Base-by-base conservation (phyloP, 2,329 filamentous ascomycete genomes). In the Incumbomyces lentus region DNA sequence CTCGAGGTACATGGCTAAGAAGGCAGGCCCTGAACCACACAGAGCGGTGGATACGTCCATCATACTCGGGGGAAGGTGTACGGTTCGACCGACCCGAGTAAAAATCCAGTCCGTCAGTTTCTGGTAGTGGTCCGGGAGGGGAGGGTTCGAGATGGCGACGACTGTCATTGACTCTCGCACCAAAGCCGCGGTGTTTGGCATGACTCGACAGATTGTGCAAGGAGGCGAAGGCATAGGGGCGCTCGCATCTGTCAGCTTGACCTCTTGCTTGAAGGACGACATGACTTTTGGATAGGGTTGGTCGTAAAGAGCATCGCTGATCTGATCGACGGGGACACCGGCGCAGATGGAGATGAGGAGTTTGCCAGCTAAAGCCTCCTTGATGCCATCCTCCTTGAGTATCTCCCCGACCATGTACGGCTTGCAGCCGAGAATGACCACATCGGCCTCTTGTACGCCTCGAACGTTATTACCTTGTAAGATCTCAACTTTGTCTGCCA, bases 91-190 rank as follows among this genome's bases (percentile, higher is more conserved):
- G 19, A 71, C 63, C 2, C 69, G 68, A 10, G 66, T 69, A 62
- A 82, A 81, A 31, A 81, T 76, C 65, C 75, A 79, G 17, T 67
- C 66, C 1, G 76, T 66, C 6, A 79, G 61, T 14, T 59, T 57
- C 7, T 63, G 55, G 44, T 68, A 67, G 11, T 66, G 59, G 2
- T 64, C 54, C 2, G 64, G 59, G 1, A 77, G 64, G 3, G 73
- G 69, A 2, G 72, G 70, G 2, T 63, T 65, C 1, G 66, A 63
- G 2, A 74, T 79, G 40, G 78, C 80, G 55, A 94, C 82, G 45
- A 92, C 79, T 3, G 82, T 90, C 84, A 92, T 92, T 55, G 78
- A 81, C 64, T 93, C 82, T 39, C 85, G 70, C 48, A 93, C 82
- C 40, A 85, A 74, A 19, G 81, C 81, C 10, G 86, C 86, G 0